Evolutionary conservation across 2,329 filamentous ascomycete genomes (phyloP).

Genomic region (Dryadomyces quercus-mongolicae): DNA sequence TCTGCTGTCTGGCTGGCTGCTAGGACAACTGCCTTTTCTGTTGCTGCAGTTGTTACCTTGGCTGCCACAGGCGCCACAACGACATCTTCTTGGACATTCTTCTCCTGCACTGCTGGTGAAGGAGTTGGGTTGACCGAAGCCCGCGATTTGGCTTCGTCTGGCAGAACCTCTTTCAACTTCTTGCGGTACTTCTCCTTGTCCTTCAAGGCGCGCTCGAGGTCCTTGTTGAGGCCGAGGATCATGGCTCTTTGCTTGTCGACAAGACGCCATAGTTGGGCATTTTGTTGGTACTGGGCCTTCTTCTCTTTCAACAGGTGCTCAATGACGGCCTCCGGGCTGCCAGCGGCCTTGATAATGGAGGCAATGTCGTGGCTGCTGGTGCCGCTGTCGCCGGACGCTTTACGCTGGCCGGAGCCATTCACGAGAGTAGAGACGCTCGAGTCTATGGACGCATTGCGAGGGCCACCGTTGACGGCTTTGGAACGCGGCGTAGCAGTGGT

Average conservation of each 20-base stretch:
- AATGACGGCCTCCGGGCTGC: conserved; percentile 80
- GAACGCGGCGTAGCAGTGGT: conserved; percentile 26
- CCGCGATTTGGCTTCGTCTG: conserved; percentile 7
- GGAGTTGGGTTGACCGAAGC: not conserved
- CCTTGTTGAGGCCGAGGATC: conserved; percentile 88
- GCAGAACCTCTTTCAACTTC: conserved; percentile 68
- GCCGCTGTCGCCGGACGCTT: conserved; percentile 38
- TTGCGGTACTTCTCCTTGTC: conserved; percentile 91
- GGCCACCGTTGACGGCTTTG: conserved; percentile 28
- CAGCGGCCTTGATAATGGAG: conserved; percentile 68
- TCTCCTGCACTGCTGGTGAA: not conserved
- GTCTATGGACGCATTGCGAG: conserved; percentile 81
- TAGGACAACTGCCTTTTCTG: too few species aligned
- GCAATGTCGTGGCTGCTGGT: conserved; percentile 64
- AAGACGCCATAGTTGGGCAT: conserved; percentile 84
- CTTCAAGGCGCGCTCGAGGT: conserved; percentile 79
- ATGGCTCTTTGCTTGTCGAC: conserved; percentile 94
- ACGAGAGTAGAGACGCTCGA: conserved; percentile 78
- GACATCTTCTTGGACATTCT: not conserved
- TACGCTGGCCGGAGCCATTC: conserved; percentile 43
- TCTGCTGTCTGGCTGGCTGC: too few species aligned
- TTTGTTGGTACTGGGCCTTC: conserved; percentile 76
- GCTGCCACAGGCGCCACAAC: not conserved
- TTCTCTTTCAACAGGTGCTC: conserved; percentile 86
- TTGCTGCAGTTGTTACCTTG: not conserved